A percentile compares a stretch with the other conserved stretches of the same genome.
These are phyloP conservation scores for Schizochytrium sp. DNA, from an alignment of 108 stramenopile species.

Conservation along the genomic window DNA sequence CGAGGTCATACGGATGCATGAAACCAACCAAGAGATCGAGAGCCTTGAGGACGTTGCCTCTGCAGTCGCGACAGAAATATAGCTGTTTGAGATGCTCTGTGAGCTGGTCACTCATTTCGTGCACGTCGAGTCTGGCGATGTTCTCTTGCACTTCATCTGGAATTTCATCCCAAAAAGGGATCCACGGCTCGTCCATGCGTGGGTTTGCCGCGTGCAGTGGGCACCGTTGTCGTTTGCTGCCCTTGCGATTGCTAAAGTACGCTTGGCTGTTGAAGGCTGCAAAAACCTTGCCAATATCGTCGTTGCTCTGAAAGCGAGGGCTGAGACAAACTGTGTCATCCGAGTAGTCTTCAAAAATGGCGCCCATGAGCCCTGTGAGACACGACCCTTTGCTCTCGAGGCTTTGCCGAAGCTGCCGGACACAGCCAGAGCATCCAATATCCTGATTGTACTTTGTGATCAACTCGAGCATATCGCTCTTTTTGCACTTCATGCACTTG, in stretches of 20 bases:
- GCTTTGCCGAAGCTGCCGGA: background rate
- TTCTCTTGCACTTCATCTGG: background rate
- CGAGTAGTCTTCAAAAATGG: background rate
- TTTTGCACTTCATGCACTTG: background rate
- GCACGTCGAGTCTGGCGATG: background rate
- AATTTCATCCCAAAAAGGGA: background rate
- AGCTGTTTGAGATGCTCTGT: background rate
- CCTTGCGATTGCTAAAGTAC: background rate
- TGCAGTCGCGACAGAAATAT: background rate
- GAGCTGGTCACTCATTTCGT: background rate
- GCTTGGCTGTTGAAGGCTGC: constrained; percentile 4
- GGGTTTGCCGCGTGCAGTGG: background rate
- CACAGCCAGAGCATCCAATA: constrained; percentile 4
- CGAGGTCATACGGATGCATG: background rate
- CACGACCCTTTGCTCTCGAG: background rate
- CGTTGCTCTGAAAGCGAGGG: background rate
- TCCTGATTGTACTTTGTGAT: background rate
- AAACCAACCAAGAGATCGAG: background rate
- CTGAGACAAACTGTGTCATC: background rate
- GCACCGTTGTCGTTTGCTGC: background rate
- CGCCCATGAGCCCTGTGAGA: background rate
- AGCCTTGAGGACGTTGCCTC: background rate
- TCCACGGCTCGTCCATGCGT: background rate
- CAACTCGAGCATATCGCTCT: background rate
- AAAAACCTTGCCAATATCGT: background rate